Evolutionary conservation across 1,284 basidiomycete species (phyloP).

Genomic region (Ceratobasidium sp.): DNA sequence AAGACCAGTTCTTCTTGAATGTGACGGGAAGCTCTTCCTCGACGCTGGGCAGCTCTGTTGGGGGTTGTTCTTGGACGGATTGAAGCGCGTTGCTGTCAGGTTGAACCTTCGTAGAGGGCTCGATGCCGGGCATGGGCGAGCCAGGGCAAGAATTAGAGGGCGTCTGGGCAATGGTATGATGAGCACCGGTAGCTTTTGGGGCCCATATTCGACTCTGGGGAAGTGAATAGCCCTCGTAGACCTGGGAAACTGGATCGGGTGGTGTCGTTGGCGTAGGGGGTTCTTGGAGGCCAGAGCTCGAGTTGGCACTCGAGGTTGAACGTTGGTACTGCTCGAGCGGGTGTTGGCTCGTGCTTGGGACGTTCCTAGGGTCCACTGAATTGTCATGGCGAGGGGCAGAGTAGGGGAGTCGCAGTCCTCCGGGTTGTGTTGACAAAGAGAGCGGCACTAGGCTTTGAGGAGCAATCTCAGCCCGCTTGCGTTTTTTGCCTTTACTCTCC

Average conservation of each 20-base stretch:
- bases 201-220: constrained; percentile 5
- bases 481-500: constrained; percentile 25
- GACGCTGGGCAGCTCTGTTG: constrained; percentile 41
- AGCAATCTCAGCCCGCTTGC: constrained; percentile 14
- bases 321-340: not conserved
- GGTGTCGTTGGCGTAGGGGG: not conserved
- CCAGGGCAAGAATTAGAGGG: not conserved
- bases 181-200: not conserved
- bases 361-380: not conserved
- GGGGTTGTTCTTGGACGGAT: not conserved
- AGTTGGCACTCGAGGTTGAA: not conserved
- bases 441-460: not conserved
- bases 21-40: constrained; percentile 61
- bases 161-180: not conserved
- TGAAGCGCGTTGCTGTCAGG: not conserved
- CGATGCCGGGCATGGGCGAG: not conserved
- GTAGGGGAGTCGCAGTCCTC: constrained; percentile 25
- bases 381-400: not conserved
- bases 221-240: not conserved
- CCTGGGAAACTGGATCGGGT: not conserved
- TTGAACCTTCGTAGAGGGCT: not conserved
- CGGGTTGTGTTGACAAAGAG: not conserved
- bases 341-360: not conserved
- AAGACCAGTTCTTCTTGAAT: constrained; percentile 79
- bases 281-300: not conserved